These are phyloP conservation scores for Taiwanofungus camphoratus DNA, from an alignment of 1,284 basidiomycete genomes.

Conservation along the genomic window DNA sequence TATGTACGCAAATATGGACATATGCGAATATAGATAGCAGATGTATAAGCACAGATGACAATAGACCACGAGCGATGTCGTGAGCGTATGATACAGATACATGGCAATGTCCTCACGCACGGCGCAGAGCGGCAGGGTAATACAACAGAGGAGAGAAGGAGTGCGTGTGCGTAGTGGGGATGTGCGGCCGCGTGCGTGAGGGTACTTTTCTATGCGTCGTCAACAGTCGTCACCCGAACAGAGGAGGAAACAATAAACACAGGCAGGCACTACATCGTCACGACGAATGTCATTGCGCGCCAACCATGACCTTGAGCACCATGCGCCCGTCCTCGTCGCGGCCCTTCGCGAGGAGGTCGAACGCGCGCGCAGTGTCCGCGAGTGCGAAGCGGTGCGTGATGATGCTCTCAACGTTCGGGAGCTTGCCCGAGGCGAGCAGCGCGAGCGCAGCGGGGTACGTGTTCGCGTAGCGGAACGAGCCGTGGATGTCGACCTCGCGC, in stretches of 20 bases:
- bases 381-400: slow-evolving; percentile 79
- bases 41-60: not conserved
- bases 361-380: slow-evolving; percentile 63
- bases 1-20: not conserved
- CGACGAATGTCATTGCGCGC: slow-evolving; percentile 16
- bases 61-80: not conserved
- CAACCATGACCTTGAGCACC: slow-evolving; percentile 86
- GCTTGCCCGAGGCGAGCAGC: slow-evolving; percentile 63
- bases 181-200: not conserved
- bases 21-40: not conserved
- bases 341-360: slow-evolving; percentile 74
- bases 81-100: not conserved
- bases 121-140: not conserved
- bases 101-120: not conserved
- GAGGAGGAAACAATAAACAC: not conserved
- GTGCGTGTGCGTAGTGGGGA: not conserved
- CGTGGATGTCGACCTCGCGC: slow-evolving; percentile 90
- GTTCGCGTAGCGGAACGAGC: slow-evolving; percentile 87
- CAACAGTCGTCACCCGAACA: not conserved
- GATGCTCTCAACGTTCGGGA: slow-evolving; percentile 65
- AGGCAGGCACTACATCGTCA: not conserved
- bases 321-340: slow-evolving; percentile 72
- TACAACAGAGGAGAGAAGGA: not conserved
- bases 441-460: slow-evolving; percentile 82
- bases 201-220: not conserved